Evolutionary conservation across 1,284 basidiomycete genomes (phyloP).

Genomic region (Tremellales sp.): DNA sequence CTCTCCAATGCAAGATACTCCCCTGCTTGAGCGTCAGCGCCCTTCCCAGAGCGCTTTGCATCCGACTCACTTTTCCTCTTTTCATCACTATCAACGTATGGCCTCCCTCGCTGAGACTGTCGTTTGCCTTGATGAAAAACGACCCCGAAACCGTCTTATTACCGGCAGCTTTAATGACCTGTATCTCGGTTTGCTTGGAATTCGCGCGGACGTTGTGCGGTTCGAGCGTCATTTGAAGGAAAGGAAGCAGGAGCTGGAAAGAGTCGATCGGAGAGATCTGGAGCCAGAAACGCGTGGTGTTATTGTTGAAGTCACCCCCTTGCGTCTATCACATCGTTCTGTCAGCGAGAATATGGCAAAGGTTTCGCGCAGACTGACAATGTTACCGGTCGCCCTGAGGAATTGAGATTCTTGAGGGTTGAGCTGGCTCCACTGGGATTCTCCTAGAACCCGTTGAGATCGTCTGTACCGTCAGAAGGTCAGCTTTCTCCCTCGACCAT

Average conservation of each 20-base stretch:
- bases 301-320: constrained; percentile 38
- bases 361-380: constrained; percentile 26
- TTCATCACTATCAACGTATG: constrained; percentile 39
- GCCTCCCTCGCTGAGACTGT: constrained; percentile 30
- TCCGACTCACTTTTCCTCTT: constrained; percentile 30
- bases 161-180: constrained; percentile 38
- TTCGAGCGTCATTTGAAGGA: constrained; percentile 23
- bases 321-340: constrained; percentile 31
- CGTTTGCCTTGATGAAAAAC: constrained; percentile 27
- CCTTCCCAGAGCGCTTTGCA: not conserved
- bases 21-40: constrained; percentile 22
- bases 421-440: constrained; percentile 36
- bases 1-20: constrained; percentile 44
- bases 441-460: constrained; percentile 33
- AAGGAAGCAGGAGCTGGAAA: constrained; percentile 24
- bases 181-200: constrained; percentile 12
- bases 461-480: constrained; percentile 20
- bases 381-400: constrained; percentile 44
- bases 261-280: constrained; percentile 24
- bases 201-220: constrained; percentile 22
- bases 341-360: not conserved
- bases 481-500: constrained; percentile 1
- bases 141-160: constrained; percentile 32
- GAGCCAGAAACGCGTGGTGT: constrained; percentile 46
- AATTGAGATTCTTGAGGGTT: constrained; percentile 47